These are phyloP conservation scores for Rosa lucieae DNA, from an alignment of 306 rosid genomes.

Conservation along the genomic window DNA sequence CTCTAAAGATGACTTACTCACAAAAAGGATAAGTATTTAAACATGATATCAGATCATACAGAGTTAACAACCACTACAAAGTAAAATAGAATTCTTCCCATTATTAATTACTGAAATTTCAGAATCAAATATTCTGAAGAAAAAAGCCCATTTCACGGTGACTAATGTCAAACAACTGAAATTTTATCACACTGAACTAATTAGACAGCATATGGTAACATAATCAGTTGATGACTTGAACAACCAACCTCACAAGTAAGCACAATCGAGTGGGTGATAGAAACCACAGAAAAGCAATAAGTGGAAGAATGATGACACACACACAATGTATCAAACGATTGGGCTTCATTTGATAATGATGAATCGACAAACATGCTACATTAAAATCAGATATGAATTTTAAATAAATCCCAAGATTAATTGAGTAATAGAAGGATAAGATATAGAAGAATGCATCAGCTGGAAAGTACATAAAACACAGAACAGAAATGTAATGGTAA, in stretches of 20 bases:
- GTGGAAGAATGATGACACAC: not conserved
- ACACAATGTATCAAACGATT: not conserved
- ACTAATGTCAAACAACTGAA: not conserved
- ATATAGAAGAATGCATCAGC: not conserved
- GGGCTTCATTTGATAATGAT: not conserved
- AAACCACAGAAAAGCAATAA: not conserved
- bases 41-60: not conserved
- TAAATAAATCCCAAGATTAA: not conserved
- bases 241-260: not conserved
- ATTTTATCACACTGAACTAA: not conserved
- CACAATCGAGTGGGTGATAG: not conserved
- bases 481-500: not conserved
- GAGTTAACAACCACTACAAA: not conserved
- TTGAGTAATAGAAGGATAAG: not conserved
- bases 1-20: not conserved
- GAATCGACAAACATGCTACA: slow-evolving; percentile 2
- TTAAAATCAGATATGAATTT: not conserved
- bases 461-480: not conserved
- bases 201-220: not conserved
- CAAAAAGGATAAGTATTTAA: not conserved
- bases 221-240: not conserved
- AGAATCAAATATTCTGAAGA: not conserved
- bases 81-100: no score
- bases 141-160: not conserved
- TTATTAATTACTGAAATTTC: not conserved